A percentile compares a stretch with the other conserved stretches of the same genome.
Conservation (phyloP, 2,329 filamentous ascomycete species). For the Neophaeococcomyces aloes region DNA sequence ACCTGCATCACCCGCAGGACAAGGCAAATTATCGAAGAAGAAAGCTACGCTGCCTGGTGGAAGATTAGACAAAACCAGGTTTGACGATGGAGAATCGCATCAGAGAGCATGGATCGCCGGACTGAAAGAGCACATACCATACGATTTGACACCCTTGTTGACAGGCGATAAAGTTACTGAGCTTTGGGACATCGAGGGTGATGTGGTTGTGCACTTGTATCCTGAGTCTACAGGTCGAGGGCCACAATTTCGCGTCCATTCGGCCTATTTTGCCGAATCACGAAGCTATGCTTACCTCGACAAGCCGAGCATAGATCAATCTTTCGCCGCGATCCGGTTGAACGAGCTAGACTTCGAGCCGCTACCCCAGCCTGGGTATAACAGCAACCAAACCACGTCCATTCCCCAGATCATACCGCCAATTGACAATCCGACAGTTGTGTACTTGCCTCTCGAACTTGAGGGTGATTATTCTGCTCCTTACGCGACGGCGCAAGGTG, state of each 20-base stretch:
- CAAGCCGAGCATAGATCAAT: background rate
- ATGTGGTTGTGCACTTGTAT: conserved; percentile 54
- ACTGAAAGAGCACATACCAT: conserved; percentile 45
- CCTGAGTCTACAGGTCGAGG: conserved; percentile 46
- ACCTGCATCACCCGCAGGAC: conserved; percentile 8
- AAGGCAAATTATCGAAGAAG: conserved; percentile 26
- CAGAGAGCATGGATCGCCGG: conserved; percentile 49
- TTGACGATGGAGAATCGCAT: conserved; percentile 26
- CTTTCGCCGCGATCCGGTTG: conserved; percentile 1
- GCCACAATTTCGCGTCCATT: conserved; percentile 52
- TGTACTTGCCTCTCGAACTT: conserved; percentile 50
- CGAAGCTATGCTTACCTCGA: background rate
- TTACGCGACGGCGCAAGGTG: conserved; percentile 26
- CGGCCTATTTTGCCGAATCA: conserved; percentile 48
- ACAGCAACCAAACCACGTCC: background rate
- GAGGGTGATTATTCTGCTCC: conserved; percentile 38
- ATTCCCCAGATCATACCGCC: conserved; percentile 4
- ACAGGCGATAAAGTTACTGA: conserved; percentile 46
- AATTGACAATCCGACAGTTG: conserved; percentile 8
- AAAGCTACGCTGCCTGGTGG: conserved; percentile 36
- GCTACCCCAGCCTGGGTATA: conserved; percentile 11
- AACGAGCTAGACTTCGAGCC: conserved; percentile 38
- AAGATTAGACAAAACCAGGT: conserved; percentile 22
- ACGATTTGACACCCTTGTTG: conserved; percentile 42
- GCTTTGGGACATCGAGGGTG: conserved; percentile 53